Evolutionary conservation across 2,329 filamentous ascomycete genomes (phyloP).

Genomic region (Graphilbum ipis-grandicollis): DNA sequence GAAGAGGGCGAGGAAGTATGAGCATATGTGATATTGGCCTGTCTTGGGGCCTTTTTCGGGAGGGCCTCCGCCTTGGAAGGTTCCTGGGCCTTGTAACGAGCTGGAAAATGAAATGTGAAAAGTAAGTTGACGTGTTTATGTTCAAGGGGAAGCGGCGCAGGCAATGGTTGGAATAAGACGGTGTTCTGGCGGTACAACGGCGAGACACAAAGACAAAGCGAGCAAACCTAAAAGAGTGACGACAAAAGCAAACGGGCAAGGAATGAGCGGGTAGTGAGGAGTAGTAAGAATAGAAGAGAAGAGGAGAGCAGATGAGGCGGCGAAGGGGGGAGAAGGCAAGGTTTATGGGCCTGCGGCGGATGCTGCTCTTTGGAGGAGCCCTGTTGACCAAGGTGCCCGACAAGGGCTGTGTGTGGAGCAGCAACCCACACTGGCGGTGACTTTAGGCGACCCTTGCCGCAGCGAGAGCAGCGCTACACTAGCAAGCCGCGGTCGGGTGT

Average conservation of each 20-base stretch:
- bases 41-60: no score
- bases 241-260: slow-evolving; percentile 5
- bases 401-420: no score
- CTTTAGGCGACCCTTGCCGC: no score
- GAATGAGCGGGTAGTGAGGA: slow-evolving; percentile 4
- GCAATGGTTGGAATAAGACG: background rate
- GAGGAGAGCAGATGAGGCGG: background rate
- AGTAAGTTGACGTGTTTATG: no score
- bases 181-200: background rate
- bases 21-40: no score
- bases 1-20: no score
- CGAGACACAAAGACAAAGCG: background rate
- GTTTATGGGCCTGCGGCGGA: slow-evolving; percentile 3
- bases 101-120: no score
- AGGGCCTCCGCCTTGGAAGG: no score
- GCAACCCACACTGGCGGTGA: slow-evolving; percentile 7
- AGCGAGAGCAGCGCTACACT: slow-evolving; percentile 7
- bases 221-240: slow-evolving; percentile 1
- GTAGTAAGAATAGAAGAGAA: slow-evolving; percentile 1
- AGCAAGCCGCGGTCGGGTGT: slow-evolving; percentile 3
- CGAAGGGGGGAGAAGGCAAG: background rate
- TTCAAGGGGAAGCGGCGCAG: no score
- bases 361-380: background rate
- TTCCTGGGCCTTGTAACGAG: no score
- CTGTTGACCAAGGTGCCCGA: no score